Conservation (phyloP, 805 yeast species). For the Ogataea corticis region DNA sequence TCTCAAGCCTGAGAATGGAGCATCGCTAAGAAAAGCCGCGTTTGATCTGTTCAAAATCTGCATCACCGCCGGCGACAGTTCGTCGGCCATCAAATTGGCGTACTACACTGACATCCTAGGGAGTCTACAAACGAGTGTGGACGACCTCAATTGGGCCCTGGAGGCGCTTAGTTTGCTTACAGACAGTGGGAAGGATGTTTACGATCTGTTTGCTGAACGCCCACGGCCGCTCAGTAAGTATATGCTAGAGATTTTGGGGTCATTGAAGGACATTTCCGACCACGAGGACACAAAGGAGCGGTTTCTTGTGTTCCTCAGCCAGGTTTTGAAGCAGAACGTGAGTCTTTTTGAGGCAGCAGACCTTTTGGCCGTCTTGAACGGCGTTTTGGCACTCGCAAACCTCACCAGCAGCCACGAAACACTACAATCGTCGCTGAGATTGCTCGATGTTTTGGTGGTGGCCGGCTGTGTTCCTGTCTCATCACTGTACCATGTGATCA, state of each 20-base stretch:
- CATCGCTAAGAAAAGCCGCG: conserved; percentile 47
- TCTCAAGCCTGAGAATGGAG: conserved; percentile 38
- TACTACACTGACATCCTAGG: conserved; percentile 61
- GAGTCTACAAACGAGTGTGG: conserved; percentile 44
- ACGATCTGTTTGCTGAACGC: conserved; percentile 22
- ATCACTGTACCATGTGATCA: conserved; percentile 13
- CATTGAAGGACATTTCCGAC: conserved; percentile 3
- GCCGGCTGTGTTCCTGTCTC: conserved; percentile 19
- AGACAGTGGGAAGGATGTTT: conserved; percentile 37
- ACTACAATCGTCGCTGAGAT: conserved; percentile 15
- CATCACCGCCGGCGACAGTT: conserved; percentile 50
- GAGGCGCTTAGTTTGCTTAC: conserved; percentile 49
- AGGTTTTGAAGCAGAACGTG: conserved; percentile 26
- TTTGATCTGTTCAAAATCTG: conserved; percentile 56
- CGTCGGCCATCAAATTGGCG: conserved; percentile 48
- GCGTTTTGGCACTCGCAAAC: conserved; percentile 14
- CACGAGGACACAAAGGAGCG: conserved; percentile 14
- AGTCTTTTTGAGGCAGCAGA: conserved; percentile 20
- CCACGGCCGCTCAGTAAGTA: conserved; percentile 18
- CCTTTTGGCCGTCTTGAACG: conserved; percentile 7
- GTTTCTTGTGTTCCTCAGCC: conserved; percentile 16
- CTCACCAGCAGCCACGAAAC: conserved; percentile 13
- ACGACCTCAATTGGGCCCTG: conserved; percentile 39
- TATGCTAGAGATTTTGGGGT: conserved; percentile 11
- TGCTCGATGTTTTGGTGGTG: conserved; percentile 17